Evolutionary conservation across 169 alveolate genomes (phyloP).

Genomic region (Eimeria mitis): DNA sequence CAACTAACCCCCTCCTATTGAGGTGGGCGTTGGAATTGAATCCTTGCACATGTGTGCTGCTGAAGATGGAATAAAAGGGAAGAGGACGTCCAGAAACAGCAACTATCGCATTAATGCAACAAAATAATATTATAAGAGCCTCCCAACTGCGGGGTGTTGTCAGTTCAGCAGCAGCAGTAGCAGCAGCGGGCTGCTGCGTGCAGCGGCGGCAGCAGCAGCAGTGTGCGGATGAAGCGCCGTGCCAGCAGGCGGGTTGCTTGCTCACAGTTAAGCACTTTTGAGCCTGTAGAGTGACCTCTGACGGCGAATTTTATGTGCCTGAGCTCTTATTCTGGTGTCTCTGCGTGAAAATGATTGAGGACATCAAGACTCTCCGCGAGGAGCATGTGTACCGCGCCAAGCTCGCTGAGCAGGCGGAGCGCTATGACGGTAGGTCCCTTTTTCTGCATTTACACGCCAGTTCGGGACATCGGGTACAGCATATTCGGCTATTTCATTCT

Average conservation of each 20-base stretch:
- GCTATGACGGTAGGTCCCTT: slow-evolving; percentile 96
- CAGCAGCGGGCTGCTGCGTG: slow-evolving; percentile 78
- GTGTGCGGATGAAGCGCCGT: slow-evolving; percentile 78
- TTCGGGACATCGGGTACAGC: slow-evolving; percentile 19
- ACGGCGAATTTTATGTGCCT: slow-evolving; percentile 76
- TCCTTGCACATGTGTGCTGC: slow-evolving; percentile 16
- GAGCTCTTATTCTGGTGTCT: slow-evolving; percentile 76
- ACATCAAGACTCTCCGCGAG: slow-evolving; percentile 81
- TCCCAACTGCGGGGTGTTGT: slow-evolving; percentile 71
- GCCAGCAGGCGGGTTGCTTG: slow-evolving; percentile 76
- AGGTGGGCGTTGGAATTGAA: background rate
- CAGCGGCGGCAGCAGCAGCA: slow-evolving; percentile 79
- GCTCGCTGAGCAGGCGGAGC: slow-evolving; percentile 99
- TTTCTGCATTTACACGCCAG: slow-evolving; percentile 42
- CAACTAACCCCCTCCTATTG: slow-evolving; percentile 28
- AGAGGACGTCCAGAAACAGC: background rate
- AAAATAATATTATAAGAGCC: background rate
- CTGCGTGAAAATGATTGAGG: slow-evolving; percentile 83
- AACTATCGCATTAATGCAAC: slow-evolving; percentile 35
- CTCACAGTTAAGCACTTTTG: slow-evolving; percentile 59
- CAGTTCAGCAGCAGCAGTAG: slow-evolving; percentile 65
- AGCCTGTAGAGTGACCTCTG: slow-evolving; percentile 78
- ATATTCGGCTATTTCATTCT: slow-evolving; percentile 54
- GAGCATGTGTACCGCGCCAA: slow-evolving; percentile 90
- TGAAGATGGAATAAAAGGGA: background rate